phyloP scores from a whole-genome alignment of 2,329 filamentous ascomycete species.

The Aspergillus latus region DNA sequence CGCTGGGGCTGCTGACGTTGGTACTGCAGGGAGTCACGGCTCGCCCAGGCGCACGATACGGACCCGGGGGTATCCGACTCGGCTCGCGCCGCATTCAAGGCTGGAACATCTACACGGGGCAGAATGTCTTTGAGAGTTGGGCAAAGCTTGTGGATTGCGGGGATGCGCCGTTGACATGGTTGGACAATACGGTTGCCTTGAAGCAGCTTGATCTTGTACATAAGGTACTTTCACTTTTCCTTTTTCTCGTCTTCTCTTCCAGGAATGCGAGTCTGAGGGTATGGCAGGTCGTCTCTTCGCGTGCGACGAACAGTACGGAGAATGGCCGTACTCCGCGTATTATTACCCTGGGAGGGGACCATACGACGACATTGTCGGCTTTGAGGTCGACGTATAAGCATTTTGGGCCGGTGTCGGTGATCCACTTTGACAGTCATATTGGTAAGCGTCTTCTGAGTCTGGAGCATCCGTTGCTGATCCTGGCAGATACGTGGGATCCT shows the following conservation, averaged over 20 bases:
- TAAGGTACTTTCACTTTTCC: constrained; percentile 27
- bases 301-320: constrained; percentile 43
- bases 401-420: constrained; percentile 56
- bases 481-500: constrained; percentile 55
- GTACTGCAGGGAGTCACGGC: constrained; percentile 43
- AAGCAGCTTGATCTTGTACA: constrained; percentile 55
- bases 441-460: constrained; percentile 1
- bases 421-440: constrained; percentile 59
- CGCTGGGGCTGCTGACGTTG: neutral
- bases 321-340: constrained; percentile 45
- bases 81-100: constrained; percentile 50
- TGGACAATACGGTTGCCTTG: constrained; percentile 57
- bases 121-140: constrained; percentile 49
- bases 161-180: constrained; percentile 52
- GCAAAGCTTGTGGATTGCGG: constrained; percentile 57
- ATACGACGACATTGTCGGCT: constrained; percentile 56
- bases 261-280: neutral
- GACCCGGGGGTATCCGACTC: constrained; percentile 52
- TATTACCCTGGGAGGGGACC: constrained; percentile 56
- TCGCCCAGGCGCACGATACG: constrained; percentile 54
- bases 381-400: constrained; percentile 50
- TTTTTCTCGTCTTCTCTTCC: constrained; percentile 15
- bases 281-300: constrained; percentile 46
- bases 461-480: neutral
- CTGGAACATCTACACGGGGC: constrained; percentile 53